These are phyloP conservation scores for Megacollybia platyphylla DNA, from an alignment of 1,284 basidiomycete species.

Conservation along the genomic window DNA sequence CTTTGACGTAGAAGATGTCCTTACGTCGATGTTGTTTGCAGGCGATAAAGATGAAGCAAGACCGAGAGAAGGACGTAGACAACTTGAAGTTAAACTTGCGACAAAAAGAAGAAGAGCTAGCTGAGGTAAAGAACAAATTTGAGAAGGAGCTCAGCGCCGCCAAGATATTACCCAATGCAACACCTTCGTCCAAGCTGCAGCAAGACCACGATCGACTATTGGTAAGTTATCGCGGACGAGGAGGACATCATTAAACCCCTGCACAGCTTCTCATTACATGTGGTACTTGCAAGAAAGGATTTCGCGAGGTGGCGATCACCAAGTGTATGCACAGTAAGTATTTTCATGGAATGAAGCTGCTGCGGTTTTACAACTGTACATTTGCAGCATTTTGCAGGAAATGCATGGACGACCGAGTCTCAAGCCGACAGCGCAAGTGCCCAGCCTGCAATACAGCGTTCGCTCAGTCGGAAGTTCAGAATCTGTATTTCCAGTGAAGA, in stretches of 20 bases:
- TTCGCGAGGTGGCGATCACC: conserved; percentile 80
- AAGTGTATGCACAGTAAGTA: conserved; percentile 91
- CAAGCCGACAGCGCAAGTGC: conserved; percentile 91
- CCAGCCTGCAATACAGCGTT: conserved; percentile 84
- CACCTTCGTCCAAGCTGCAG: conserved; percentile 2
- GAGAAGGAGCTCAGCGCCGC: conserved; percentile 35
- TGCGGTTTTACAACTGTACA: conserved; percentile 1
- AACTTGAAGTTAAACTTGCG: conserved; percentile 23
- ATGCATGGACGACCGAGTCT: conserved; percentile 80
- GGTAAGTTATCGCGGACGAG: neutral
- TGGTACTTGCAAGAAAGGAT: conserved; percentile 78
- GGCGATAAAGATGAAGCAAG: conserved; percentile 9
- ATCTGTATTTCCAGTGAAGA: conserved; percentile 69
- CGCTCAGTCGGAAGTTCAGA: conserved; percentile 78
- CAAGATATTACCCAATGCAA: conserved; percentile 16
- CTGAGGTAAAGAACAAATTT: conserved; percentile 35
- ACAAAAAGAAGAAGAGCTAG: conserved; percentile 31
- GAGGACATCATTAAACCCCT: neutral
- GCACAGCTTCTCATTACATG: conserved; percentile 78
- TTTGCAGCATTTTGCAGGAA: conserved; percentile 77
- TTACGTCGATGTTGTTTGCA: neutral
- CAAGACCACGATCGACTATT: conserved; percentile 1
- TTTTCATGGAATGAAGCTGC: neutral
- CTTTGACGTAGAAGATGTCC: neutral
- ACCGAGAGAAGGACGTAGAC: conserved; percentile 18